Base-by-base conservation (phyloP, 2,329 filamentous ascomycete genomes). In the Botryosphaeria agaves region DNA sequence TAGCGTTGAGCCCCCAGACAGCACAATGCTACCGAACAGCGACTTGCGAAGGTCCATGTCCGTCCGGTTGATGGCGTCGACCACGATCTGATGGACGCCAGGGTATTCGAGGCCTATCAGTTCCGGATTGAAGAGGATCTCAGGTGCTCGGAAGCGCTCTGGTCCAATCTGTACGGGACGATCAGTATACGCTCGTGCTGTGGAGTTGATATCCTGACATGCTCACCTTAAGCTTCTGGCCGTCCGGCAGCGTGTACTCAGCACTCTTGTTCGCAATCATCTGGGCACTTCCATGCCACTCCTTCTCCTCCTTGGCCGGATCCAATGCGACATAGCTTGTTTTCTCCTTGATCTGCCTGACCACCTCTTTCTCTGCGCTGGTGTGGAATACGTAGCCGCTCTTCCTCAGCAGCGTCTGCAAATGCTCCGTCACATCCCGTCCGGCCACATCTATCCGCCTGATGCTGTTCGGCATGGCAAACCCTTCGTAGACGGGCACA, bases 341-440 rank as follows among this genome's bases (percentile, higher is more conserved):
- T 48, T 80, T 81, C 65, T 98, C 89, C 61, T 98, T 98, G 60
- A 98, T 94, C 55, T 83, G 69, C 41, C 87, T 73, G 34, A 98
- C 89, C n/a, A 94, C 84, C 59, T 98, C 89, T 62, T 98, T 98
- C 64, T 98, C 89, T 8, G 89, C 89, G 51, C 84, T 94, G 12
- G 89, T 98, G 57, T 95, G 87, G 53, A 98, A 92, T 12, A 94
- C 73, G 50, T 89, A 83, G 29, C 89, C 89, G 43, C 76, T 81
- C 64, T 94, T 95, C 47, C 89, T 72, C 42, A 98, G 63, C 43
- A 95, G 60, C 36, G 78, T 75, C 57, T 98, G 89, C 59, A 98
- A 64, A 51, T 98, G 75, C 55, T 98, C 89, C 28, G 89, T 98
- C 14, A 98, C 83, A 54, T 98, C 89, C 44, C 89, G 71, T 17